phyloP scores from a whole-genome alignment of 352 stramenopile genomes.

The Pythium brassicae region DNA sequence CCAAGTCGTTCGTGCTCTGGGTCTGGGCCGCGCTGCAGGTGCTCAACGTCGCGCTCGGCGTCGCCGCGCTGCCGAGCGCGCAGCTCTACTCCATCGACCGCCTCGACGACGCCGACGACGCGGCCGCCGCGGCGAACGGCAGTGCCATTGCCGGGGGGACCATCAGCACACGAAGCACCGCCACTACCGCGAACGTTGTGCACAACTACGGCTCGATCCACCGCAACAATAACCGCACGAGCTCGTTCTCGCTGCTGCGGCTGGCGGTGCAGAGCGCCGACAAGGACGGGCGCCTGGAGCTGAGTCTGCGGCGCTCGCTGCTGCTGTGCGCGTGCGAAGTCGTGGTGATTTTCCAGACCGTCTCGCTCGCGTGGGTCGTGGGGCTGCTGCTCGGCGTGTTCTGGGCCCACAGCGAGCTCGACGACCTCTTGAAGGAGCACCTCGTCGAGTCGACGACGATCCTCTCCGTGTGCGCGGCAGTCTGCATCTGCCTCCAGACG shows the following conservation, averaged over 20 bases:
- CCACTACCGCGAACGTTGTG: constrained; percentile 7
- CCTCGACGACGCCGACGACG: constrained; percentile 3
- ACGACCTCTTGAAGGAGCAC: constrained; percentile 30
- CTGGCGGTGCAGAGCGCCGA: constrained; percentile 37
- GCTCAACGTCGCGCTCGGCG: constrained; percentile 52
- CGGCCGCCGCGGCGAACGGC: background rate
- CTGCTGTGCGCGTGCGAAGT: constrained; percentile 59
- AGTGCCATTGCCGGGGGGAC: background rate
- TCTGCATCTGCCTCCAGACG: constrained; percentile 56
- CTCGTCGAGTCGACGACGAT: constrained; percentile 14
- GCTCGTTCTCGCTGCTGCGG: constrained; percentile 54
- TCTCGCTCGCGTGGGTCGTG: constrained; percentile 45
- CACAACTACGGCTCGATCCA: constrained; percentile 18
- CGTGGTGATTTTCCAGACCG: constrained; percentile 55
- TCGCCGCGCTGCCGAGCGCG: constrained; percentile 43
- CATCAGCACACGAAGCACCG: constrained; percentile 5
- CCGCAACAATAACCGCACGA: constrained; percentile 18
- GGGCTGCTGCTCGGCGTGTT: constrained; percentile 40
- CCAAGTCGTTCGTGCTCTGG: constrained; percentile 28
- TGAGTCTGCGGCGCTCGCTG: constrained; percentile 47
- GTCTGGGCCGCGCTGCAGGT: constrained; percentile 47
- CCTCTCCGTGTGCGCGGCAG: constrained; percentile 22
- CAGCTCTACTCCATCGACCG: constrained; percentile 29
- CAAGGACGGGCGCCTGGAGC: constrained; percentile 21
- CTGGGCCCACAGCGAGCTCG: constrained; percentile 42